phyloP scores from a whole-genome alignment of 371 early-diverging fungal genomes.

The Mortierella sp. region DNA sequence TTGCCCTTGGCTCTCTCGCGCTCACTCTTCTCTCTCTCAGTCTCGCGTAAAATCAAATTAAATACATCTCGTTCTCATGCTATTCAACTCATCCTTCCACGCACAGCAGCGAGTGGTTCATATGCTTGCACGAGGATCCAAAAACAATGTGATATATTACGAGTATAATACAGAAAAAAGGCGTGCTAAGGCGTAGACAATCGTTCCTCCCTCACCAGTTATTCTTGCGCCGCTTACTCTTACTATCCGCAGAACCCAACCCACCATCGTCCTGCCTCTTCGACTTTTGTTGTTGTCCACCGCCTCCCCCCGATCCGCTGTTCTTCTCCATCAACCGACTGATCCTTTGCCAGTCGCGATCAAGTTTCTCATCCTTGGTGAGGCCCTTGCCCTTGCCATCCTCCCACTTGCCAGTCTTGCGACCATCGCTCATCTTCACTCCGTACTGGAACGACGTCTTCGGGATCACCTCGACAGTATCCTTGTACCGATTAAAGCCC shows the following conservation, averaged over 20 bases:
- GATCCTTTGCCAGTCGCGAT: constrained; percentile 77
- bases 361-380: constrained; percentile 68
- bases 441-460: constrained; percentile 85
- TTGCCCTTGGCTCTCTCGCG: no score
- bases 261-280: constrained; percentile 24
- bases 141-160: no score
- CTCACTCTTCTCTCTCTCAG: no score
- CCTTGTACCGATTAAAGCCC: constrained; percentile 79
- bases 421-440: constrained; percentile 81
- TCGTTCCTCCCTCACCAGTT: constrained; percentile 12
- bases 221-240: constrained; percentile 45
- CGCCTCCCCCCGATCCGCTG: constrained; percentile 63
- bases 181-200: no score
- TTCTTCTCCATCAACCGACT: constrained; percentile 76
- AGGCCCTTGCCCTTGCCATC: constrained; percentile 57
- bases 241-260: constrained; percentile 17
- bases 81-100: no score
- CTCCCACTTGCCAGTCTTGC: constrained; percentile 61
- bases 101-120: no score
- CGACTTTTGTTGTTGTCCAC: constrained; percentile 36
- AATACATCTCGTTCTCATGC: no score
- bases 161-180: no score
- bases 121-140: no score
- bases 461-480: constrained; percentile 74
- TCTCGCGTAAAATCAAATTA: background rate